Evolutionary conservation across 805 yeast species (phyloP), one percentile per base, ranked within the genome.

Genomic region (Pichia gijzeniarum): DNA sequence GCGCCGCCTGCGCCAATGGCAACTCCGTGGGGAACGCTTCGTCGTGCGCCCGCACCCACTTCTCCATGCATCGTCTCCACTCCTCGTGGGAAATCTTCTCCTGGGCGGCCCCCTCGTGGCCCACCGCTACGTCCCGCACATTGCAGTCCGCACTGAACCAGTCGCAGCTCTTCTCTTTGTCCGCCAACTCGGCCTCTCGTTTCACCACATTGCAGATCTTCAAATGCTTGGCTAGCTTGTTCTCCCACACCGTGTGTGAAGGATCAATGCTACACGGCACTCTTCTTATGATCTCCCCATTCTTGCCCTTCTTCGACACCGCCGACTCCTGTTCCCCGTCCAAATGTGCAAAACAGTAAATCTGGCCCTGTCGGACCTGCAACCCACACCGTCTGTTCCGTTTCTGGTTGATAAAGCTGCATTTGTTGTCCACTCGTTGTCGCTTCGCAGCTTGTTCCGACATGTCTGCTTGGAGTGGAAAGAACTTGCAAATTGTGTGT

Each of bases 221-320:
- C 41, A 80, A 42, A 61, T 88, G 96, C 16, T 55, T 61, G 5
- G 67, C 60, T 35, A 86, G 59, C 43, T 75, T 79, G 36, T 70
- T 68, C 40, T 69, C 69, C 87, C 86, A 82, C 0, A 88, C 79
- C 1, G 82, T 74, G 60, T 88, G 96, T 2, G 76, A 72, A 2
- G 82, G 78, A 60, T 87, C 95, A 25, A 82, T 58, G 0, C 96
- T 88, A 63, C 96, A 88, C 6, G 80, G 77, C 0, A 88, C 72
- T 45, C 95, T 64, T 5, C 57, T 58, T 25, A 59, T 62, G 22
- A 47, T 60, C 38, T 50, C 61, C 36, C 59, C 56, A 51, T 60
- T 52, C 51, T 54, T 54, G 18, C 28, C 27, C 12, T 50, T 45
- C 43, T 48, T 54, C 38, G 49, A 51, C 28, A 57, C 49, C 20